A percentile compares a stretch with the other conserved stretches of the same genome.
Evolutionary conservation across 148 eudicot genomes (phyloP).

Genomic region (Hydrangea macrophylla): DNA sequence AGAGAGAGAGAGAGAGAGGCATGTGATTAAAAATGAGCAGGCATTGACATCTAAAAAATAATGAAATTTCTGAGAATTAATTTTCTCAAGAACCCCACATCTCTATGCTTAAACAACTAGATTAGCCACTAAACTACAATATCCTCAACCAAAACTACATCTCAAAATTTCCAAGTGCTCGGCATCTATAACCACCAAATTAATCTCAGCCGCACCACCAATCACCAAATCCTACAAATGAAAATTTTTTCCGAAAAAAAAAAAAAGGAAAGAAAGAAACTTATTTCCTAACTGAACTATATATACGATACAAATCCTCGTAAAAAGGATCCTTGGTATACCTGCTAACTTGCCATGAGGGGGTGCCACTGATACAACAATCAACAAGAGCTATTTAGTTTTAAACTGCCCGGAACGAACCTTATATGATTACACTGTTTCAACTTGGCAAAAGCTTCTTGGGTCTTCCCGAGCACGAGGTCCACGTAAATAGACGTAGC

Average conservation of each 20-base stretch:
- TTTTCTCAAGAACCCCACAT: not conserved
- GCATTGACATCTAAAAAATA: not conserved
- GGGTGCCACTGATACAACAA: constrained; percentile 26
- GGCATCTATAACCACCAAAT: constrained; percentile 26
- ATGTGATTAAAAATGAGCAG: not conserved
- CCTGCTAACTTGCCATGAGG: constrained; percentile 39
- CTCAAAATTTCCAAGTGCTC: constrained; percentile 32
- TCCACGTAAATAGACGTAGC: constrained; percentile 66
- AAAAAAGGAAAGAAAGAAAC: not conserved
- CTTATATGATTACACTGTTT: constrained; percentile 49
- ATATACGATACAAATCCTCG: constrained; percentile 77
- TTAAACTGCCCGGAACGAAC: constrained; percentile 46
- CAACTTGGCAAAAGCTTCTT: constrained; percentile 69
- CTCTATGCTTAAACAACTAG: not conserved
- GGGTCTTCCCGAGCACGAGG: constrained; percentile 50
- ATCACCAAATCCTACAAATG: constrained; percentile 23
- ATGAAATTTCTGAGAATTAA: constrained; percentile 5
- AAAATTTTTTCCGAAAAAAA: constrained; percentile 5
- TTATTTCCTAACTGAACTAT: constrained; percentile 70
- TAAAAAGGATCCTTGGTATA: constrained; percentile 42
- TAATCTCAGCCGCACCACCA: constrained; percentile 38
- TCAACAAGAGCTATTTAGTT: constrained; percentile 40
- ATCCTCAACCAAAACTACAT: constrained; percentile 25
- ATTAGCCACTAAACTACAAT: constrained; percentile 13
- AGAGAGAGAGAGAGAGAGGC: too few species aligned